Evolutionary conservation across 495 filamentous ascomycete genomes (phyloP).

Genomic region (Endocarpon pusillum): DNA sequence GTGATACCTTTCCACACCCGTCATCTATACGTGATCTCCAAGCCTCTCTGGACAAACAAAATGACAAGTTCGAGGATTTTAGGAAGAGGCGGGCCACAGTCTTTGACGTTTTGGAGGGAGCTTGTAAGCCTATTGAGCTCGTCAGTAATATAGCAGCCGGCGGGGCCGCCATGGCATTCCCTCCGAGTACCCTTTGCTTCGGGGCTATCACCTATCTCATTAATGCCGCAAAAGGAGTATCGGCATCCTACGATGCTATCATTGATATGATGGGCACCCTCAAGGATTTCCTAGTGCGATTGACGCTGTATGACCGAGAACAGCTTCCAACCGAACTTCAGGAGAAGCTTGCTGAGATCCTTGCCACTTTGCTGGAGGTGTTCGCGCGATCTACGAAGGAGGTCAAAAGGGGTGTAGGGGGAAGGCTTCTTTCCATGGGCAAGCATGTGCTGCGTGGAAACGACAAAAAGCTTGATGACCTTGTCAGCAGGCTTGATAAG

Average conservation of each 20-base stretch:
- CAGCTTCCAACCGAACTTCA: conserved; percentile 11
- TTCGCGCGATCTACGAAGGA: conserved; percentile 15
- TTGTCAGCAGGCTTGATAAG: conserved; percentile 12
- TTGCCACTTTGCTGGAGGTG: conserved; percentile 19
- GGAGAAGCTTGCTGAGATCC: conserved; percentile 15
- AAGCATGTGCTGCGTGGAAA: conserved; percentile 13
- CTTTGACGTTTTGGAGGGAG: conserved; percentile 8
- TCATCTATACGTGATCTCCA: conserved; percentile 2
- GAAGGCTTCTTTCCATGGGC: conserved; percentile 6
- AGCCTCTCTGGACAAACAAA: conserved; percentile 6
- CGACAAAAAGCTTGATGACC: conserved; percentile 13
- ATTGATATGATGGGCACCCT: conserved; percentile 13
- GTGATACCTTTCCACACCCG: not conserved
- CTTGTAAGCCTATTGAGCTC: conserved; percentile 14
- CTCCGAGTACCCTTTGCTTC: conserved; percentile 14
- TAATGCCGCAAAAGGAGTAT: conserved; percentile 18
- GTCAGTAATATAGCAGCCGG: conserved; percentile 14
- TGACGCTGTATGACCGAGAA: conserved; percentile 14
- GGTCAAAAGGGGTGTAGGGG: conserved; percentile 11
- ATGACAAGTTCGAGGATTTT: conserved; percentile 8
- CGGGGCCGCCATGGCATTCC: conserved; percentile 13
- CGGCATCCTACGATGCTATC: conserved; percentile 16
- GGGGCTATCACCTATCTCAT: conserved; percentile 17
- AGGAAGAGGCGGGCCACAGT: conserved; percentile 9
- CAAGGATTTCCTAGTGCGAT: conserved; percentile 18